A percentile compares a stretch with the other conserved stretches of the same genome.
phyloP scores from a whole-genome alignment of 176 grass and related monocot species.

The Aegilops umbellulata region DNA sequence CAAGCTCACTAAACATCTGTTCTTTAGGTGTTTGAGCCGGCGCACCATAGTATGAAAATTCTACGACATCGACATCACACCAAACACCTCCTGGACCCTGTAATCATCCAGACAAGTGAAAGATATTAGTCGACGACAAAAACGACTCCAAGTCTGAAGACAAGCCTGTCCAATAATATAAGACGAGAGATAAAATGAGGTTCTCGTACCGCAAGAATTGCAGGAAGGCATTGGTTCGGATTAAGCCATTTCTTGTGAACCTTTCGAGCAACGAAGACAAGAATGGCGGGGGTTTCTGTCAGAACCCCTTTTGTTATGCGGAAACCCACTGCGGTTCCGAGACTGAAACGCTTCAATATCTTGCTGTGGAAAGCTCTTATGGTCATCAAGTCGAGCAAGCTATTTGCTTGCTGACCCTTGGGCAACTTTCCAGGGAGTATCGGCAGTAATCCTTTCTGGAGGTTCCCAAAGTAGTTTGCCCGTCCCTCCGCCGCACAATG shows the following conservation, averaged over 20 bases:
- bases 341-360: conserved; percentile 83
- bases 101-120: conserved; percentile 51
- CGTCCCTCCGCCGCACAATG: conserved; percentile 87
- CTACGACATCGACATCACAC: conserved; percentile 99
- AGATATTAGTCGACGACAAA: conserved; percentile 4
- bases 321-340: conserved; percentile 90
- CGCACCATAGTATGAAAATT: conserved; percentile 97
- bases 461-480: conserved; percentile 98
- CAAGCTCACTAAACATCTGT: conserved; percentile 83
- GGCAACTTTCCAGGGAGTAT: conserved; percentile 60
- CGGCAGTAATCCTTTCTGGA: conserved; percentile 88
- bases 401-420: conserved; percentile 82
- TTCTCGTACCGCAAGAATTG: conserved; percentile 65
- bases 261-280: conserved; percentile 94
- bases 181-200: neutral
- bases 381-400: conserved; percentile 97
- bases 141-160: neutral
- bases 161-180: conserved; percentile 2
- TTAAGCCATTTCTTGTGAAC: conserved; percentile 87
- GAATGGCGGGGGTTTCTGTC: conserved; percentile 84
- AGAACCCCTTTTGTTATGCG: conserved; percentile 82
- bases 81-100: conserved; percentile 96
- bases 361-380: conserved; percentile 99
- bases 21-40: conserved; percentile 89
- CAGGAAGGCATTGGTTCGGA: conserved; percentile 76